These are phyloP conservation scores for Adenanthera pavonina DNA, from an alignment of 306 rosid species.

Conservation along the genomic window DNA sequence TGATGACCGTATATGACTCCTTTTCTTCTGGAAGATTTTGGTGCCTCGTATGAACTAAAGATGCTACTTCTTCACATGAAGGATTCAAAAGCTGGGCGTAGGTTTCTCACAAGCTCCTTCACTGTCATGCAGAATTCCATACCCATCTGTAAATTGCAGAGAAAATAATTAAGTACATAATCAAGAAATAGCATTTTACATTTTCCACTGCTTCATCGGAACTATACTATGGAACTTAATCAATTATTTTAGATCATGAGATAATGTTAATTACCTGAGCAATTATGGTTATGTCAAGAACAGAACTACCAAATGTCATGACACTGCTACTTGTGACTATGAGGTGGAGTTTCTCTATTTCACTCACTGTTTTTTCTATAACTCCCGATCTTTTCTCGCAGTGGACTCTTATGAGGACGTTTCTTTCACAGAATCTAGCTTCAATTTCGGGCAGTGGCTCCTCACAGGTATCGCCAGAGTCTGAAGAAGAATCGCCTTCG, in stretches of 20 bases:
- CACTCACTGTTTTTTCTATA: constrained; percentile 62
- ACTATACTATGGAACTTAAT: background rate
- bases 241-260: background rate
- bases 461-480: constrained; percentile 35
- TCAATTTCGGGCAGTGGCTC: constrained; percentile 86
- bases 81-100: constrained; percentile 59
- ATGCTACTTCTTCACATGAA: constrained; percentile 55
- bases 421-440: constrained; percentile 79
- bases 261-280: constrained; percentile 65
- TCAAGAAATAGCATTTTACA: background rate
- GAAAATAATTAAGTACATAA: background rate
- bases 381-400: constrained; percentile 81
- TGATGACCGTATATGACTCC: constrained; percentile 29
- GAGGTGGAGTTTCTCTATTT: constrained; percentile 74
- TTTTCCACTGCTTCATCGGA: background rate
- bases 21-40: constrained; percentile 42
- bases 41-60: constrained; percentile 12
- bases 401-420: constrained; percentile 82
- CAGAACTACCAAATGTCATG: constrained; percentile 76
- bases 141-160: constrained; percentile 70
- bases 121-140: constrained; percentile 65
- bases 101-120: constrained; percentile 73
- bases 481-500: constrained; percentile 50
- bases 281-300: constrained; percentile 81
- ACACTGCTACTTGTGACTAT: constrained; percentile 70